These are phyloP conservation scores for Eragrostis curvula DNA, from an alignment of 176 grass and related monocot species.

Conservation along the genomic window DNA sequence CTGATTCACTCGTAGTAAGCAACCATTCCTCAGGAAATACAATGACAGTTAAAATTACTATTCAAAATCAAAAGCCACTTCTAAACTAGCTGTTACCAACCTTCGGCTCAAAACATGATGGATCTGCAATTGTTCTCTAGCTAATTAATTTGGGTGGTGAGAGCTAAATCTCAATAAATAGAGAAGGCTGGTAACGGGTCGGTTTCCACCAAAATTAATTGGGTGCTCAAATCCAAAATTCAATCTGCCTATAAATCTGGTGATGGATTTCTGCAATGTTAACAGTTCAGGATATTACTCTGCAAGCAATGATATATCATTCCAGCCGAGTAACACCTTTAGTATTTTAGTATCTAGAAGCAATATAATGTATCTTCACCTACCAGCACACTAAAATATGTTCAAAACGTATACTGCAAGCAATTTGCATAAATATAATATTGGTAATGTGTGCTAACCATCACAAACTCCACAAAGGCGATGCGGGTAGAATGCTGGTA, in stretches of 20 bases:
- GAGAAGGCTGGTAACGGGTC: not conserved
- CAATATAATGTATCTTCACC: not conserved
- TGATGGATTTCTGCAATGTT: constrained; percentile 1
- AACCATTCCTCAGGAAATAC: too few relatives aligned
- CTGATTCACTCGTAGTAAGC: too few relatives aligned
- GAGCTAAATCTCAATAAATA: not conserved
- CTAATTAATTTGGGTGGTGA: constrained; percentile 2
- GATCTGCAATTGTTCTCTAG: constrained; percentile 12
- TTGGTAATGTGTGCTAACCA: constrained; percentile 58
- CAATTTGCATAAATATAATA: not conserved
- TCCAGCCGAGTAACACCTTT: not conserved
- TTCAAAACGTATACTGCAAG: not conserved
- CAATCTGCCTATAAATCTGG: not conserved
- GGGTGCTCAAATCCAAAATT: not conserved
- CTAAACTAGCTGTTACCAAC: not conserved
- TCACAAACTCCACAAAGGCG: constrained; percentile 99
- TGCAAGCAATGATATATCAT: not conserved
- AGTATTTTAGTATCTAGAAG: constrained; percentile 22
- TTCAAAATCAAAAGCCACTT: not conserved
- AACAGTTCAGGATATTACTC: not conserved
- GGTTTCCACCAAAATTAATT: not conserved
- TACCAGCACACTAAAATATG: constrained; percentile 14
- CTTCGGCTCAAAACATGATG: not conserved
- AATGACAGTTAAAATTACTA: too few relatives aligned
- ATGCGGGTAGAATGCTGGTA: constrained; percentile 96